Evolutionary conservation across 805 yeast species (phyloP).

Genomic region (Myxozyma neglecta): DNA sequence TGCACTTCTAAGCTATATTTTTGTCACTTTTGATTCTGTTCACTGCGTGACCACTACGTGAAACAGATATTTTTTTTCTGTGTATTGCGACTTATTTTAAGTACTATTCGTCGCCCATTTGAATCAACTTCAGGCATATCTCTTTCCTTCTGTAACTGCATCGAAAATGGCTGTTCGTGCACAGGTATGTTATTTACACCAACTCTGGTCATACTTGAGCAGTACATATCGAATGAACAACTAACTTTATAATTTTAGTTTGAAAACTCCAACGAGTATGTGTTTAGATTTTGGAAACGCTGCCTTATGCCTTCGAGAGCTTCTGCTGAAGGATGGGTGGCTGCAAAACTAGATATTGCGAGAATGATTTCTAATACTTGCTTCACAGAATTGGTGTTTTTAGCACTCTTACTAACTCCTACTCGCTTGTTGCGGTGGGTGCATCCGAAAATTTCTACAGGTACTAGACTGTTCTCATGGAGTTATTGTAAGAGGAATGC

Average conservation of each 20-base stretch:
- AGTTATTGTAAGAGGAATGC: not conserved
- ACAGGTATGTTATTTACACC: conserved; percentile 34
- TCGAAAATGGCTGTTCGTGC: conserved; percentile 40
- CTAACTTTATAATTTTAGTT: conserved; percentile 44
- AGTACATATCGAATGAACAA: not conserved
- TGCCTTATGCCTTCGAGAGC: not conserved
- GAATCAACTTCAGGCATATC: no score
- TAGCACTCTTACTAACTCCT: conserved; percentile 91
- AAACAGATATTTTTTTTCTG: not conserved
- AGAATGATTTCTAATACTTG: not conserved
- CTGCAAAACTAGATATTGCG: not conserved
- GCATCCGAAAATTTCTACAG: conserved; percentile 75
- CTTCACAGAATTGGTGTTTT: conserved; percentile 73
- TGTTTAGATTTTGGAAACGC: not conserved
- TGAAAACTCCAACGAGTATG: conserved; percentile 74
- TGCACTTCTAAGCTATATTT: not conserved
- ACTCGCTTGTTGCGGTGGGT: conserved; percentile 94
- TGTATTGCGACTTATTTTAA: not conserved
- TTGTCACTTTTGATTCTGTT: not conserved
- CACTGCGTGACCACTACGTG: no score
- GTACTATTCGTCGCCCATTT: not conserved
- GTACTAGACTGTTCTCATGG: not conserved
- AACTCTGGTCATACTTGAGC: not conserved
- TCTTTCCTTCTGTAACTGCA: no score
- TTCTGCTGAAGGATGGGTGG: no score